phyloP scores from a whole-genome alignment of 1,284 basidiomycete genomes.

The Irpex sp. region DNA sequence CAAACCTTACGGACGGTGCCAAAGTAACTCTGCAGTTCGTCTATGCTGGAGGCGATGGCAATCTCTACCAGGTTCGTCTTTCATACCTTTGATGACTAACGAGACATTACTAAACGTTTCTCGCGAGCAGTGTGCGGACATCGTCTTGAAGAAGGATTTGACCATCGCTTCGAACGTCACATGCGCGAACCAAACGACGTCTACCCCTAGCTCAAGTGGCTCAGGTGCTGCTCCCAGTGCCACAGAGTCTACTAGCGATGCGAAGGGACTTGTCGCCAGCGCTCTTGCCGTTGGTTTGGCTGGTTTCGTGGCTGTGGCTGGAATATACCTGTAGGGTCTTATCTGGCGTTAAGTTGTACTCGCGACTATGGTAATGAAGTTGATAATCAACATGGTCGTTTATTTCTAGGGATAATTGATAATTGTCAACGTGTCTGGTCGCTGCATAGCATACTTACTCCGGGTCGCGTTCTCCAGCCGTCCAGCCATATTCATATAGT shows the following conservation, averaged over 20 bases:
- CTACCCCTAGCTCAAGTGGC: not conserved
- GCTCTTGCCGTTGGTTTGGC: not conserved
- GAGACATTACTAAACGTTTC: not conserved
- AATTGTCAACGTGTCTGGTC: no score
- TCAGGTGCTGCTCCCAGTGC: not conserved
- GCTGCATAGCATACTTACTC: no score
- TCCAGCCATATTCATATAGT: no score
- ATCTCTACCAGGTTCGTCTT: slow-evolving; percentile 56
- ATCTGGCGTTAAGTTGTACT: not conserved
- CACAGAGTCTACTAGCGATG: not conserved
- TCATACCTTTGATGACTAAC: not conserved
- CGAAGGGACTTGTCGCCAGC: not conserved
- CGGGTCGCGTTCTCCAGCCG: no score
- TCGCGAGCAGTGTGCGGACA: slow-evolving; percentile 58
- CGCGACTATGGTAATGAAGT: no score
- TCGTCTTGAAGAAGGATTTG: slow-evolving; percentile 31
- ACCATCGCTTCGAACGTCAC: slow-evolving; percentile 28
- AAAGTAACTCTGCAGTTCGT: slow-evolving; percentile 62
- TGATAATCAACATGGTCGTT: no score
- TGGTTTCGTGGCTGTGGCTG: not conserved
- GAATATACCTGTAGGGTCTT: not conserved
- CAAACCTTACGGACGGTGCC: slow-evolving; percentile 47
- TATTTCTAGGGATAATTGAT: no score
- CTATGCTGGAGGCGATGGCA: slow-evolving; percentile 66
- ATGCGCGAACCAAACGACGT: slow-evolving; percentile 23